phyloP scores from a whole-genome alignment of 1,284 basidiomycete species.

The Irpex lacteus region DNA sequence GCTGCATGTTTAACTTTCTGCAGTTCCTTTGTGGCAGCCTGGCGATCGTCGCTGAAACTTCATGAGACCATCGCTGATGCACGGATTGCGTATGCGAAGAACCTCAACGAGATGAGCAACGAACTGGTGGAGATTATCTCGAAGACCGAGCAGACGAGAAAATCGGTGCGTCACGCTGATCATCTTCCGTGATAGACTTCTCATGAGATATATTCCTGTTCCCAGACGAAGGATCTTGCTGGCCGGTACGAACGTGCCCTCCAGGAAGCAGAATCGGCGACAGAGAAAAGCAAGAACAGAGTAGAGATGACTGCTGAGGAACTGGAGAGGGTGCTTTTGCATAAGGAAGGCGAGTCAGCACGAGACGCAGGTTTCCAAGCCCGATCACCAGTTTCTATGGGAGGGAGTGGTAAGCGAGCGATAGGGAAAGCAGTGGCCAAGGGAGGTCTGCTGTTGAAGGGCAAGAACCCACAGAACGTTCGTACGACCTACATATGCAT shows the following conservation, averaged over 20 bases:
- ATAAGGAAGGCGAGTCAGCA: constrained; percentile 91
- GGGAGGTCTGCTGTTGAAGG: constrained; percentile 87
- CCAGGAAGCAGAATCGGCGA: constrained; percentile 84
- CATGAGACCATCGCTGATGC: constrained; percentile 92
- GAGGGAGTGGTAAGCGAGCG: constrained; percentile 63
- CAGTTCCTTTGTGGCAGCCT: constrained; percentile 86
- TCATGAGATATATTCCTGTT: not conserved
- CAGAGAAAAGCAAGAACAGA: constrained; percentile 87
- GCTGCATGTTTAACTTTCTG: not conserved
- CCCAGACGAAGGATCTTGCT: constrained; percentile 86
- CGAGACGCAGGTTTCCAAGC: constrained; percentile 76
- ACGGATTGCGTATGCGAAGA: constrained; percentile 79
- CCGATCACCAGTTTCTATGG: constrained; percentile 45
- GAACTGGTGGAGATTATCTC: constrained; percentile 84
- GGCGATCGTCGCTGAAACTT: constrained; percentile 82
- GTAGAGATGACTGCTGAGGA: constrained; percentile 93
- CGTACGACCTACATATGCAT: not conserved
- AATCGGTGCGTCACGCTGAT: constrained; percentile 53
- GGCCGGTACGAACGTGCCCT: constrained; percentile 84
- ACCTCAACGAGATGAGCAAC: constrained; percentile 93
- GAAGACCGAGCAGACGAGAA: constrained; percentile 93
- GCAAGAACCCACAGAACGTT: constrained; percentile 90
- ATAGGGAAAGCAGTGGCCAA: constrained; percentile 90
- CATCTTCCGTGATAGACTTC: not conserved
- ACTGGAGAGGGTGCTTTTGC: constrained; percentile 87